These are phyloP conservation scores for Ceriops decandra DNA, from an alignment of 345 rosid genomes.

Conservation along the genomic window DNA sequence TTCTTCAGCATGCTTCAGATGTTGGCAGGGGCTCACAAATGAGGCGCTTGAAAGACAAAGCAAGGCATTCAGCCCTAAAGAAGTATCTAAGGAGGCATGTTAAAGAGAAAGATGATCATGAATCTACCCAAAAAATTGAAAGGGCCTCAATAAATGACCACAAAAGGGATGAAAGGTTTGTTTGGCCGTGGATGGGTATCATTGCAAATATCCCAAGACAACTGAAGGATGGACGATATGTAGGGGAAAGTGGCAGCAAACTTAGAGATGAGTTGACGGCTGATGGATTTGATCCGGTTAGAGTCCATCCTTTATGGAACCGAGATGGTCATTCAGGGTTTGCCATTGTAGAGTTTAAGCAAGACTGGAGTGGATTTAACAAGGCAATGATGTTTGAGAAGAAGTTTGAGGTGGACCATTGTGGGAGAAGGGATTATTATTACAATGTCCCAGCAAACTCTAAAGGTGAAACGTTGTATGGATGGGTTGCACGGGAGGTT, in stretches of 20 bases:
- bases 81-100: conserved; percentile 38
- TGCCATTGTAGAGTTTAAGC: conserved; percentile 57
- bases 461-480: conserved; percentile 41
- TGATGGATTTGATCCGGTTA: conserved; percentile 62
- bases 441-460: conserved; percentile 8
- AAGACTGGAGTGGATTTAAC: conserved; percentile 53
- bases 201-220: conserved; percentile 58
- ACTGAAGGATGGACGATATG: conserved; percentile 29
- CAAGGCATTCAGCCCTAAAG: conserved; percentile 47
- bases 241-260: conserved; percentile 57
- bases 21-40: conserved; percentile 23
- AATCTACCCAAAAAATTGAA: not conserved
- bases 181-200: conserved; percentile 66
- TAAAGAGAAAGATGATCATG: conserved; percentile 15
- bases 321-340: conserved; percentile 54
- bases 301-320: conserved; percentile 59
- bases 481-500: conserved; percentile 66
- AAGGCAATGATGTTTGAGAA: conserved; percentile 58
- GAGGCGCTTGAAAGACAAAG: conserved; percentile 34
- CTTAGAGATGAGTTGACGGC: conserved; percentile 42
- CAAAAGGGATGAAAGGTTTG: conserved; percentile 32
- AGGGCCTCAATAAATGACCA: not conserved
- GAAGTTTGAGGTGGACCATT: conserved; percentile 28
- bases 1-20: conserved; percentile 44
- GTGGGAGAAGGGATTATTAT: conserved; percentile 51